These are phyloP conservation scores for Starmerella tilneyi DNA, from an alignment of 805 yeast genomes.

Conservation along the genomic window DNA sequence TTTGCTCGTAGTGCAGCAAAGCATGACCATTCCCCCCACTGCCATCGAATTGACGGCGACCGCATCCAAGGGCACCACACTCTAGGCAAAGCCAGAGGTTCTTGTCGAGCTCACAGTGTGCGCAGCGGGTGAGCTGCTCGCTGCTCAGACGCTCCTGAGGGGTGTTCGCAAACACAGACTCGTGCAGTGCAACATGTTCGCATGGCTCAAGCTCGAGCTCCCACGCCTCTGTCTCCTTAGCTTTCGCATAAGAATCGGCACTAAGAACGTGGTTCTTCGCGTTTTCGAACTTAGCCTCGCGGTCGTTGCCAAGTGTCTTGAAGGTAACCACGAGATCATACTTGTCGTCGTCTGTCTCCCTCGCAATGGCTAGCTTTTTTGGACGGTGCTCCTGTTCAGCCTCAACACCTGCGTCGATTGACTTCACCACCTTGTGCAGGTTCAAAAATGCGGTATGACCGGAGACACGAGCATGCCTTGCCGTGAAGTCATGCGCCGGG, in stretches of 20 bases:
- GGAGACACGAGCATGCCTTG: slow-evolving; percentile 43
- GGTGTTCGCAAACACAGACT: slow-evolving; percentile 8
- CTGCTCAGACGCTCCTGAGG: slow-evolving; percentile 3
- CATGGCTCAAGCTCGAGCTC: slow-evolving; percentile 78
- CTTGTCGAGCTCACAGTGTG: slow-evolving; percentile 42
- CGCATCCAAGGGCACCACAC: slow-evolving; percentile 92
- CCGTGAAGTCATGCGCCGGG: slow-evolving; percentile 53
- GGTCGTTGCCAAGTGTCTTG: slow-evolving; percentile 32
- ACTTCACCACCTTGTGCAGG: slow-evolving; percentile 44
- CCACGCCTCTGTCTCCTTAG: slow-evolving; percentile 80
- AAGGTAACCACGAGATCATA: slow-evolving; percentile 41
- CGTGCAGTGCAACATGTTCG: slow-evolving; percentile 54
- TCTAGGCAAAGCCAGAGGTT: slow-evolving; percentile 87
- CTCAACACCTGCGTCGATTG: slow-evolving; percentile 43
- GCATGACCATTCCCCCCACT: slow-evolving; percentile 93
- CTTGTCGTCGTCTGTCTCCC: slow-evolving; percentile 51
- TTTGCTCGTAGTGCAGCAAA: slow-evolving; percentile 49
- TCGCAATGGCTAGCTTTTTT: slow-evolving; percentile 57
- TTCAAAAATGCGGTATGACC: slow-evolving; percentile 53
- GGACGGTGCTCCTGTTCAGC: slow-evolving; percentile 34
- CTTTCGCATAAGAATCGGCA: slow-evolving; percentile 49
- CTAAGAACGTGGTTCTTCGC: slow-evolving; percentile 40
- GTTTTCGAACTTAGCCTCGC: slow-evolving; percentile 11
- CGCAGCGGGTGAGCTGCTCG: slow-evolving; percentile 28
- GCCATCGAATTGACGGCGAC: slow-evolving; percentile 88